These are phyloP conservation scores for Aspergillus viridinutans DNA, from an alignment of 2,329 filamentous ascomycete species.

Conservation along the genomic window DNA sequence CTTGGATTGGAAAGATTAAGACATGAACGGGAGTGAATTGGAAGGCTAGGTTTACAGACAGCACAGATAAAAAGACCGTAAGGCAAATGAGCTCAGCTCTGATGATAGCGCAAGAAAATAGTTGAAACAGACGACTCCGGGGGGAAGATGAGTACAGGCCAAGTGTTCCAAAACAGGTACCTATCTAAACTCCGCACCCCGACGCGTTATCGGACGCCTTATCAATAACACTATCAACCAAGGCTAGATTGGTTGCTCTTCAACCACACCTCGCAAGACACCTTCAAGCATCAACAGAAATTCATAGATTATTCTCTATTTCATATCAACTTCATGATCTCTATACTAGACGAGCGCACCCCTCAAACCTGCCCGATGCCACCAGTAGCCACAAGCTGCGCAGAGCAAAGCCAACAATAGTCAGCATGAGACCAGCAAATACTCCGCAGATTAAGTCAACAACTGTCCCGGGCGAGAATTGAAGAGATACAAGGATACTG, in stretches of 20 bases:
- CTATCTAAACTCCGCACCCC: background rate
- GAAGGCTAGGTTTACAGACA: background rate
- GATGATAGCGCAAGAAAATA: background rate
- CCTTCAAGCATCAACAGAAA: background rate
- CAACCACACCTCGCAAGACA: background rate
- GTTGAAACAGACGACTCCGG: slow-evolving; percentile 3
- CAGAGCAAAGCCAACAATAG: background rate
- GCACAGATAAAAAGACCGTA: background rate
- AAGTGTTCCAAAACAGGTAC: slow-evolving; percentile 14
- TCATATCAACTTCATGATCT: background rate
- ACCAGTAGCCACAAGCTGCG: background rate
- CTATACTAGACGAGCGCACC: background rate
- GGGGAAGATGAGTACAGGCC: slow-evolving; percentile 8
- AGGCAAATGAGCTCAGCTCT: background rate
- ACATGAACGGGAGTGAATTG: slow-evolving; percentile 22
- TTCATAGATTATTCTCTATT: background rate
- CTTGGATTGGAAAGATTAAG: slow-evolving; percentile 14
- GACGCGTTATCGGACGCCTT: slow-evolving; percentile 6
- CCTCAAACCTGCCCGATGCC: background rate
- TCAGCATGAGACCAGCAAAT: background rate
- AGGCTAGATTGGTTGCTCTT: background rate
- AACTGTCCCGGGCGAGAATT: background rate
- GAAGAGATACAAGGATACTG: background rate
- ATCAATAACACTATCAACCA: background rate
- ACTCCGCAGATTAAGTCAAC: background rate